A percentile compares a stretch with the other conserved stretches of the same genome.
phyloP scores from a whole-genome alignment of 1,284 basidiomycete genomes.

The Apiotrichum montevideense region DNA sequence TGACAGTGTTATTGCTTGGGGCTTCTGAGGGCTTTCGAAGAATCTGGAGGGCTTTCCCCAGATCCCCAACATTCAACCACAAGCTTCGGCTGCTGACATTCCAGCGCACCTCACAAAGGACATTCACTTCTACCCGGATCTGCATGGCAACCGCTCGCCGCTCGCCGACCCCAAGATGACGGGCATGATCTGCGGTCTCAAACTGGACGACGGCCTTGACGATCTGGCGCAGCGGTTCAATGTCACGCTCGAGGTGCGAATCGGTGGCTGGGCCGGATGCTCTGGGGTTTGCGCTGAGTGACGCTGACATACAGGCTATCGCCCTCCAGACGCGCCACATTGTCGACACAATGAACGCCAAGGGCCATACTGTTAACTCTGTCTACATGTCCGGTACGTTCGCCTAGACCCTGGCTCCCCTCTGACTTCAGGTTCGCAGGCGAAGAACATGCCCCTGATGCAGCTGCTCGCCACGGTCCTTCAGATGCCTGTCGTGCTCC shows the following conservation, averaged over 20 bases:
- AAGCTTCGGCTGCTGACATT: constrained; percentile 14
- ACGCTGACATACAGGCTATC: constrained; percentile 55
- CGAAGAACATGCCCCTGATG: constrained; percentile 77
- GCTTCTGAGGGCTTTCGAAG: no score
- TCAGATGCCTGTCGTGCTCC: constrained; percentile 75
- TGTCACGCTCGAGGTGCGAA: constrained; percentile 66
- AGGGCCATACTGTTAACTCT: constrained; percentile 74
- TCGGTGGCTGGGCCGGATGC: not conserved
- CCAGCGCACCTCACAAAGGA: constrained; percentile 76
- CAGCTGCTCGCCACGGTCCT: constrained; percentile 82
- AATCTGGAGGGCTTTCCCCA: no score
- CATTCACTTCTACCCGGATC: constrained; percentile 89
- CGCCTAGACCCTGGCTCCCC: not conserved
- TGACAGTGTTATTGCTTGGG: not conserved
- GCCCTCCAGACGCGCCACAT: constrained; percentile 94
- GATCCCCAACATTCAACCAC: no score
- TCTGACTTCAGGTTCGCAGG: constrained; percentile 62
- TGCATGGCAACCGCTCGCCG: constrained; percentile 88
- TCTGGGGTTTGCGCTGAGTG: no score
- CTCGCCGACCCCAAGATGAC: constrained; percentile 90
- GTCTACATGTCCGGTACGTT: constrained; percentile 70
- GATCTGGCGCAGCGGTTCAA: constrained; percentile 89
- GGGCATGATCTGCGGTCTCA: constrained; percentile 81
- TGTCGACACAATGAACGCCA: constrained; percentile 78
- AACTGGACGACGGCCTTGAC: constrained; percentile 67